These are phyloP conservation scores for Penicillium verrucosum DNA, from an alignment of 2,329 filamentous ascomycete genomes.

Conservation along the genomic window DNA sequence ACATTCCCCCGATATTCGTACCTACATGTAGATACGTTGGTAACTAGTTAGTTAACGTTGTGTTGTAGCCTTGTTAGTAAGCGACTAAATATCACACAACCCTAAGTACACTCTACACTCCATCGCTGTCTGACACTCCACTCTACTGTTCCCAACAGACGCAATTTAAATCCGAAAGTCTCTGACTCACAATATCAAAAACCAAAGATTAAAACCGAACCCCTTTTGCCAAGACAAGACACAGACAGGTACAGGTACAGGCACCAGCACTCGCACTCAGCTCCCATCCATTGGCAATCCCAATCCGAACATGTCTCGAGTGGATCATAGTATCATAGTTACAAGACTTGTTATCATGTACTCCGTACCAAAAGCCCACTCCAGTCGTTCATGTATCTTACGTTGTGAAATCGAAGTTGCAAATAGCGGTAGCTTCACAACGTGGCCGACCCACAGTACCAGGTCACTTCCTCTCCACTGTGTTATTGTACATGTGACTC, in stretches of 20 bases:
- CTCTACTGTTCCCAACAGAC: not conserved
- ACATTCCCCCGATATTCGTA: not conserved
- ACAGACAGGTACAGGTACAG: not conserved
- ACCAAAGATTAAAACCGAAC: not conserved
- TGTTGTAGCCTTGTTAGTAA: not conserved
- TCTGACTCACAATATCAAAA: not conserved
- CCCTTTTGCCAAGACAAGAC: not conserved
- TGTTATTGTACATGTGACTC: not conserved
- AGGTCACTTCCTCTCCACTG: not conserved
- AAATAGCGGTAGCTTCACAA: constrained; percentile 7
- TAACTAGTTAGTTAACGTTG: not conserved
- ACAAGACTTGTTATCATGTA: not conserved
- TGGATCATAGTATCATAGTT: not conserved
- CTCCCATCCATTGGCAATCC: not conserved
- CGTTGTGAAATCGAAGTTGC: not conserved
- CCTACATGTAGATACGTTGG: not conserved
- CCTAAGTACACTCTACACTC: not conserved
- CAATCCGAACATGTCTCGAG: not conserved
- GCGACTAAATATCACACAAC: not conserved
- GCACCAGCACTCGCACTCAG: not conserved
- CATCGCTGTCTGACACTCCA: not conserved
- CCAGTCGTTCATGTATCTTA: not conserved
- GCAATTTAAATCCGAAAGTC: not conserved
- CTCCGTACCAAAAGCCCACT: not conserved
- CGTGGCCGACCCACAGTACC: constrained; percentile 4